Conservation (phyloP, 73 alveolate species). For the Paramecium primaurelia region DNA sequence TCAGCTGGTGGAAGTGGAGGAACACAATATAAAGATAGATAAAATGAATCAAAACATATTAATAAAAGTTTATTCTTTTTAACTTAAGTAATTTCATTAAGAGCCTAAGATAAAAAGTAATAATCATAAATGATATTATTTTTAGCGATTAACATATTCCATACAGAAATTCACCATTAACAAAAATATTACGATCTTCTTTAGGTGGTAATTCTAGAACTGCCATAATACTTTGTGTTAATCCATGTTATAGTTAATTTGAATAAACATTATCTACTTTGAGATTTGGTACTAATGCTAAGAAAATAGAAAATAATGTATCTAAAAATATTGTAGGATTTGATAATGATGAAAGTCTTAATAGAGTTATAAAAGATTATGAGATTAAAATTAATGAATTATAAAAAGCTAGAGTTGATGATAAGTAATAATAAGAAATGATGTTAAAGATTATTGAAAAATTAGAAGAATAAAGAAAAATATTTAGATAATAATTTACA, state of each 20-base stretch:
- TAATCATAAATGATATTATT: not conserved
- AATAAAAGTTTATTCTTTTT: constrained; percentile 78
- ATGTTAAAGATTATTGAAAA: constrained; percentile 5
- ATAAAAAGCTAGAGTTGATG: constrained; percentile 57
- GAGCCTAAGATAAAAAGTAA: constrained; percentile 52
- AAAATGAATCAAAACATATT: constrained; percentile 63
- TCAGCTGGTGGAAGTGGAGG: constrained; percentile 80
- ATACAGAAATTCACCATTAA: constrained; percentile 61
- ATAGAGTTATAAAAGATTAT: constrained; percentile 55
- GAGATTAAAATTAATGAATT: constrained; percentile 65
- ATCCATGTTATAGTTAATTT: constrained; percentile 75
- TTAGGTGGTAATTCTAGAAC: constrained; percentile 66
- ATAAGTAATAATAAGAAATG: not conserved
- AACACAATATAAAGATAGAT: constrained; percentile 58
- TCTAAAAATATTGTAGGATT: constrained; percentile 65
- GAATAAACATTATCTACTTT: constrained; percentile 52
- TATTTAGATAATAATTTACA: not conserved
- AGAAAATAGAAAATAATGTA: constrained; percentile 91
- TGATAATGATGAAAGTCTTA: constrained; percentile 66
- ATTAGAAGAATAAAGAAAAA: constrained; percentile 4
- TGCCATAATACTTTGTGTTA: constrained; percentile 74
- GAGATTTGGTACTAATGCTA: constrained; percentile 92
- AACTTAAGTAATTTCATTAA: constrained; percentile 71
- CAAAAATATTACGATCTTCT: constrained; percentile 49
- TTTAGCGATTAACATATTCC: constrained; percentile 57